phyloP scores from a whole-genome alignment of 1,284 basidiomycete species.

The Ustilago lituana region DNA sequence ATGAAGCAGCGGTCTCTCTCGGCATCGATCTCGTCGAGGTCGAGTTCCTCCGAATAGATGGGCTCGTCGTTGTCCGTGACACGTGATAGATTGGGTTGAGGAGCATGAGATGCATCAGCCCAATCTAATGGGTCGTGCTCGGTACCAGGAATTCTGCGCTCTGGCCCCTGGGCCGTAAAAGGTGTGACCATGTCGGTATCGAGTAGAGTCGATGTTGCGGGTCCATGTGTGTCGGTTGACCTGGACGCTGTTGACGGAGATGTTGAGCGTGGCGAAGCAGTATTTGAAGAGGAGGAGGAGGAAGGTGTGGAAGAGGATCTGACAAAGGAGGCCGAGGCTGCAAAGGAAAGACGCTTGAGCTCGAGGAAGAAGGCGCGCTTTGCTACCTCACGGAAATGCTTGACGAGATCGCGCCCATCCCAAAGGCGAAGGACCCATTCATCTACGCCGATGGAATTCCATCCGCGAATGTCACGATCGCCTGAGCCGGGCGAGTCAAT shows the following conservation, averaged over 20 bases:
- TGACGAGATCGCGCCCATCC: constrained; percentile 49
- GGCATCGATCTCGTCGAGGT: constrained; percentile 47
- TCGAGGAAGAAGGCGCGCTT: constrained; percentile 48
- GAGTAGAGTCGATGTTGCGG: constrained; percentile 12
- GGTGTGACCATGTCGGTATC: constrained; percentile 40
- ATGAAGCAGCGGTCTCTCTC: constrained; percentile 43
- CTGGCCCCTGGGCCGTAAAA: constrained; percentile 20
- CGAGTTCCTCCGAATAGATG: constrained; percentile 47
- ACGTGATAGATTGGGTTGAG: constrained; percentile 23
- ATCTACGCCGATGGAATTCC: constrained; percentile 51
- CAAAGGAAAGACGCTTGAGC: constrained; percentile 39
- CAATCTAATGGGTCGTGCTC: constrained; percentile 47
- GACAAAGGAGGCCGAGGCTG: too few species aligned
- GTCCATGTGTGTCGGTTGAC: not conserved
- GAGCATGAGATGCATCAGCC: constrained; percentile 25
- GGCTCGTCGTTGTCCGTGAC: constrained; percentile 35
- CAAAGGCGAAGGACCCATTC: constrained; percentile 53
- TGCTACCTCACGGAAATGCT: constrained; percentile 41
- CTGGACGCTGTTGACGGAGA: constrained; percentile 14
- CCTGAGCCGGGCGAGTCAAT: constrained; percentile 47
- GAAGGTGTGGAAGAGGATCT: too few species aligned
- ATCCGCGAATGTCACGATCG: constrained; percentile 33
- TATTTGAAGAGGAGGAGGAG: constrained; percentile 10
- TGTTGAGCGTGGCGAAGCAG: constrained; percentile 12
- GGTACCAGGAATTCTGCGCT: constrained; percentile 33